phyloP scores from a whole-genome alignment of 768 basidiomycete species.

The Paxillus rubicundulus region DNA sequence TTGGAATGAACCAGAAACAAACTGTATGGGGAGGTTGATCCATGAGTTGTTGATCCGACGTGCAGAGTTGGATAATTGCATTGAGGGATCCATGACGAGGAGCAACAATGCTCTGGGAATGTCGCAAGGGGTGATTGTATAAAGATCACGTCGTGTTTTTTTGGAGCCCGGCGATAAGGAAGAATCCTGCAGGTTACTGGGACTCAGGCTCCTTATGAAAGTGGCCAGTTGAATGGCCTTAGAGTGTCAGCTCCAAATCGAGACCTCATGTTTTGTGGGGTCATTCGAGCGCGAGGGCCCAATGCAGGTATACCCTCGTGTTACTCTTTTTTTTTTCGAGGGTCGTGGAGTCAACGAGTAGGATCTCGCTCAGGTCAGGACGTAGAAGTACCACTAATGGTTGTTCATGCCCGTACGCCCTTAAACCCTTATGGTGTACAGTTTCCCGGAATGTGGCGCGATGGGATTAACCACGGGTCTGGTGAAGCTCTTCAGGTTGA shows the following conservation, averaged over 20 bases:
- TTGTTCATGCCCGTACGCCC: background rate
- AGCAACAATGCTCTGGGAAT: background rate
- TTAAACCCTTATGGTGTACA: slow-evolving; percentile 6
- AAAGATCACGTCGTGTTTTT: slow-evolving; percentile 16
- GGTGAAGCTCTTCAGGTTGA: too few species aligned
- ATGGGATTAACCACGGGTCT: too few species aligned
- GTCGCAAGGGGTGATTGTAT: slow-evolving; percentile 5
- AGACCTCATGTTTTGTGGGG: slow-evolving; percentile 12
- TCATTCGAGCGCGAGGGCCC: slow-evolving; percentile 14
- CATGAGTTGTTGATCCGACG: slow-evolving; percentile 28
- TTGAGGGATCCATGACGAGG: slow-evolving; percentile 18
- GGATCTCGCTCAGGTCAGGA: background rate
- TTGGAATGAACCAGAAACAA: slow-evolving; percentile 57
- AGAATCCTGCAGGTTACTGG: slow-evolving; percentile 1
- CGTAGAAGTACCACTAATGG: background rate
- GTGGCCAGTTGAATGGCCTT: background rate
- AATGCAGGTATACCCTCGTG: slow-evolving; percentile 10
- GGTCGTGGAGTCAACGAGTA: background rate
- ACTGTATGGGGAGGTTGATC: slow-evolving; percentile 47
- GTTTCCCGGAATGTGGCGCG: slow-evolving; percentile 28
- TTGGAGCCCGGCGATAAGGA: background rate
- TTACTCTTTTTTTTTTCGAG: background rate
- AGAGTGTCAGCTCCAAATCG: slow-evolving; percentile 22
- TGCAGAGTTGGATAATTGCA: slow-evolving; percentile 15
- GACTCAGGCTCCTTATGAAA: background rate